A percentile compares a stretch with the other conserved stretches of the same genome.
phyloP scores from a whole-genome alignment of 768 basidiomycete genomes.

The Rossbeevera mucosa region DNA sequence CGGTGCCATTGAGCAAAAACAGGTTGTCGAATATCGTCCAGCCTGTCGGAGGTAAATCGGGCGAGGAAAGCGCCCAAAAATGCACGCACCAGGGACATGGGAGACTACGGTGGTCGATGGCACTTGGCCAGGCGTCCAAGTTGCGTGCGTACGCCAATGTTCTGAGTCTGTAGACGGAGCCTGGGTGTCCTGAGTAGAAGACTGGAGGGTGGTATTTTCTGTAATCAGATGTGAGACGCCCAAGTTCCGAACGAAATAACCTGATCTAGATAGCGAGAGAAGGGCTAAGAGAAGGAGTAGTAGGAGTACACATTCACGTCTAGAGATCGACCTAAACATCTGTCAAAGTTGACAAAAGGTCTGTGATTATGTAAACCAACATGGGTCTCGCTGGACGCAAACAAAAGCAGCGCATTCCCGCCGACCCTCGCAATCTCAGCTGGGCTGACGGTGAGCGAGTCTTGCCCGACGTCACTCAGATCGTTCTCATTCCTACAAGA shows the following conservation, averaged over 20 bases:
- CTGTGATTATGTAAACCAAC: no score
- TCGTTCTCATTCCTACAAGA: conserved; percentile 40
- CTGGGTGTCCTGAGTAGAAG: conserved; percentile 4
- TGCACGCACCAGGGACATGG: conserved; percentile 63
- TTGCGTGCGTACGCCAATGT: conserved; percentile 32
- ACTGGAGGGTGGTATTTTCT: background rate
- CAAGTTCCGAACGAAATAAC: conserved; percentile 5
- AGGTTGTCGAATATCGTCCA: conserved; percentile 89
- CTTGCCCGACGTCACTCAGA: background rate
- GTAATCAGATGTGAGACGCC: conserved; percentile 5
- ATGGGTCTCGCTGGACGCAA: conserved; percentile 83
- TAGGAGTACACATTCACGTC: conserved; percentile 52
- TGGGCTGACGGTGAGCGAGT: conserved; percentile 82
- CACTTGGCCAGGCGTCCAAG: conserved; percentile 37
- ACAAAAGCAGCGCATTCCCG: conserved; percentile 71
- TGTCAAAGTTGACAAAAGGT: no score
- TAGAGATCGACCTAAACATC: conserved; percentile 23
- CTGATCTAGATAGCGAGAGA: conserved; percentile 38
- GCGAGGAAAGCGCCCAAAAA: background rate
- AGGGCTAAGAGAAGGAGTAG: conserved; percentile 44
- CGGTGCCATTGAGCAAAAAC: conserved; percentile 75
- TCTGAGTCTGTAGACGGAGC: conserved; percentile 17
- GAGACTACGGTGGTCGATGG: conserved; percentile 64
- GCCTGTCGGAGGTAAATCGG: conserved; percentile 39
- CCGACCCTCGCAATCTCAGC: conserved; percentile 74